A percentile compares a stretch with the other conserved stretches of the same genome.
phyloP scores from a whole-genome alignment of 2,329 filamentous ascomycete genomes.

The Phyllosticta ampelicida region DNA sequence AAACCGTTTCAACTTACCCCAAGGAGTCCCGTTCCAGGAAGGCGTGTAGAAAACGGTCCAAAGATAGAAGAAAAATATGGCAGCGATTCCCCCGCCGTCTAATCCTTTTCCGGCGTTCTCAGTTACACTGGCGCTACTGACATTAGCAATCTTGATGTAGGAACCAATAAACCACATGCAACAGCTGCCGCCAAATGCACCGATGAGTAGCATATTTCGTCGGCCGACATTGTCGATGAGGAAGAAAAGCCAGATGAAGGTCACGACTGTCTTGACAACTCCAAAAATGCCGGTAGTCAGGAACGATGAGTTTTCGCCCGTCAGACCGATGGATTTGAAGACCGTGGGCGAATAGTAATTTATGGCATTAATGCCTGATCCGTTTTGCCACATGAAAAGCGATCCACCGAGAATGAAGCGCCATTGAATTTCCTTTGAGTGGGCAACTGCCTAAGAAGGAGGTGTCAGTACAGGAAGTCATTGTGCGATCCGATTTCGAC shows the following conservation, averaged over 20 bases:
- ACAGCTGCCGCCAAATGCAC: slow-evolving; percentile 49
- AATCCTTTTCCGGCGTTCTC: slow-evolving; percentile 25
- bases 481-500: background rate
- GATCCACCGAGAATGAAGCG: slow-evolving; percentile 63
- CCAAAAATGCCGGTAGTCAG: slow-evolving; percentile 68
- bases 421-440: slow-evolving; percentile 47
- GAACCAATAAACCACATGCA: slow-evolving; percentile 57
- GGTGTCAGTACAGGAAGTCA: slow-evolving; percentile 31
- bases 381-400: slow-evolving; percentile 73
- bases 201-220: slow-evolving; percentile 53
- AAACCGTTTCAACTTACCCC: slow-evolving; percentile 22
- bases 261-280: slow-evolving; percentile 60
- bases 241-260: slow-evolving; percentile 57
- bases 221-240: slow-evolving; percentile 56
- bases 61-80: slow-evolving; percentile 63
- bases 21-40: slow-evolving; percentile 17
- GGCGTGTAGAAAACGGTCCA: slow-evolving; percentile 64
- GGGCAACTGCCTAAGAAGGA: background rate
- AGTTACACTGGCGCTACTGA: slow-evolving; percentile 26
- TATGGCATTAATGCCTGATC: slow-evolving; percentile 37
- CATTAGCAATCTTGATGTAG: slow-evolving; percentile 41
- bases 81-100: slow-evolving; percentile 44
- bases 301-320: slow-evolving; percentile 47
- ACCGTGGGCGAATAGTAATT: slow-evolving; percentile 45
- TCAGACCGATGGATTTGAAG: slow-evolving; percentile 55